Base-by-base conservation (phyloP, 768 basidiomycete species). In the Lyophyllum atratum region DNA sequence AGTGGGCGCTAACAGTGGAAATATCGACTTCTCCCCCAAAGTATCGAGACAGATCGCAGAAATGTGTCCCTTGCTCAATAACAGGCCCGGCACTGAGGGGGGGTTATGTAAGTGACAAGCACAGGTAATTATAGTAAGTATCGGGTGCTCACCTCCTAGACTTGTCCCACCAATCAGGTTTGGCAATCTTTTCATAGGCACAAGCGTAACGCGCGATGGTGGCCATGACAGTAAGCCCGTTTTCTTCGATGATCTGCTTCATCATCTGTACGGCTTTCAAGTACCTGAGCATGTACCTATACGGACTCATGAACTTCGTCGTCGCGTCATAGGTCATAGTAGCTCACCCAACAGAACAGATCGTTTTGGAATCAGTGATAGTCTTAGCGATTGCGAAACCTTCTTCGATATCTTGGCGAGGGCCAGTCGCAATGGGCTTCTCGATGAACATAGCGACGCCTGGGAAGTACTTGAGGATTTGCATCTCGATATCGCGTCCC, bases 21-120 rank as follows among this genome's bases (percentile, higher is more conserved):
- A 95, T 86, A 67, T 97, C 92, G 56, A 97, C 93, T 62, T 96
- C 92, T 15, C 96, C 96, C 50, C 95, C 96, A 68, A 98, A 98
- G 79, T 96, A 96, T 63, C 96, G 89, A 39, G 94, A 97, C 43
- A 97, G 82, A 75, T 98, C 95, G 65, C 93, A 95, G 76, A 98
- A 96, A 77, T 98, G 96, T 14, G 96, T 98, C 46, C 93, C 95
- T 76, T 94, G 91, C 72, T 94, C 93, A 60, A 95, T 76, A 64
- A 95, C 80, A 4, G 93, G 92, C 19, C 92, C 92, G 52, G 84
- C 88, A 68, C 90, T 89, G 56, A 33, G 37, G 54, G 29, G 24
- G 24, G 58, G 37, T 15, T 19, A 17, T 42, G 26, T 47, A 22
- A 58, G 34, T 59, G 22, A 54, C 22, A 6, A 17, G 44, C 52